Evolutionary conservation across 108 stramenopile species (phyloP), one percentile per base, ranked within the genome.

Genomic region (Fragilariopsis cylindrus): DNA sequence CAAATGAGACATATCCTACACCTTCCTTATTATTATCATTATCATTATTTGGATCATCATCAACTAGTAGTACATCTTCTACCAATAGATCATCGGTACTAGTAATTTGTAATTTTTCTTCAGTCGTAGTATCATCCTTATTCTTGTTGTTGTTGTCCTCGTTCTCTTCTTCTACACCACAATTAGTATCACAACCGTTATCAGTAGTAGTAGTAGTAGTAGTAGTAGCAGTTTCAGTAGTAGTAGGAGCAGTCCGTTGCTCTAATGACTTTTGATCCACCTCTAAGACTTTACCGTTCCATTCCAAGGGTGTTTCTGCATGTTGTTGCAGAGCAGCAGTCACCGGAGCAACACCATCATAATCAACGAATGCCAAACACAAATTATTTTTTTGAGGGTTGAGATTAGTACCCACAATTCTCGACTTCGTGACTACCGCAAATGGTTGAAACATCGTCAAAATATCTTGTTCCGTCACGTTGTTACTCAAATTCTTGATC

Each of bases 311-410:
- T 48, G 74, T 55, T 21, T 77, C 71, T 39, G 60, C 75, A 56
- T 78, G 80, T 66, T 73, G 30, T 30, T 80, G 80, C 16, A 94
- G 74, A 12, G 88, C 87, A 12, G 88, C 88, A 74, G 82, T 43
- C 16, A 92, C 91, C 1, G 90, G 89, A 47, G 82, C 80, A 3
- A 82, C 69, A 13, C 85, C 80, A 74, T 90, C 91, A 75, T 85
- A 94, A 65, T 94, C 93, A 0, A 94, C 90, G 83, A 94, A 94
- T 21, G 86, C 89, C 57, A 92, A 81, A 52, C 84, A 87, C 48
- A 85, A 78, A 67, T 87, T 76, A 48, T 81, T 87, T 43, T 85
- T 80, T 65, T 88, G 79, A 46, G 75, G 56, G 48, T 88, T 84
- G 43, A 94, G 80, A 44, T 89, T 94, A 50, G 85, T 87, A 11